Conservation (phyloP, 768 basidiomycete genomes). For the Lentinula detonsa region DNA sequence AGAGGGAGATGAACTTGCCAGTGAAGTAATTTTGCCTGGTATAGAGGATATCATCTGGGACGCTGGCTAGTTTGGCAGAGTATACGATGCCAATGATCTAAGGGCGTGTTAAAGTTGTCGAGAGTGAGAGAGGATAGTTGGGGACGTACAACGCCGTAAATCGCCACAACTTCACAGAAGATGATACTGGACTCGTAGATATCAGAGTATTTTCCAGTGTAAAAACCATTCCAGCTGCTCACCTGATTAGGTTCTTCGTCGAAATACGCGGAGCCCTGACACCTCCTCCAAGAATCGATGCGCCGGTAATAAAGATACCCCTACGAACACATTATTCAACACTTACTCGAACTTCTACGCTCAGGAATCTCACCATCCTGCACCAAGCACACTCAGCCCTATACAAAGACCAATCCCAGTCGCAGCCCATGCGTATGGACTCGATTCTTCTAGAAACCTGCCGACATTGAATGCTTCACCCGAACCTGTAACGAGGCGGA, state of each 20-base stretch:
- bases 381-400: conserved; percentile 89
- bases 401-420: conserved; percentile 90
- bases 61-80: conserved; percentile 66
- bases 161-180: conserved; percentile 99
- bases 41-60: conserved; percentile 67
- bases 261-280: conserved; percentile 89
- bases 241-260: conserved; percentile 98
- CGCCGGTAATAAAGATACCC: conserved; percentile 96
- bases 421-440: conserved; percentile 89
- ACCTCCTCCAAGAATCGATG: conserved; percentile 96
- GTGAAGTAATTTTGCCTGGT: conserved; percentile 91
- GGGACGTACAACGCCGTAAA: conserved; percentile 84
- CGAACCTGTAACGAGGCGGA: conserved; percentile 44
- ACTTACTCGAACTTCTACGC: not conserved
- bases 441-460: conserved; percentile 88
- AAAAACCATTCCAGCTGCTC: conserved; percentile 12
- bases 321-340: conserved; percentile 31
- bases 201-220: not conserved
- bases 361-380: conserved; percentile 72
- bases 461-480: conserved; percentile 94
- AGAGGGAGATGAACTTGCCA: conserved; percentile 33
- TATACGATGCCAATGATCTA: conserved; percentile 97
- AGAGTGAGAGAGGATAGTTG: not conserved
- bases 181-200: conserved; percentile 63
- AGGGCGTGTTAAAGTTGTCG: not conserved